Evolutionary conservation across 345 rosid species (phyloP).

Genomic region (Pistacia atlantica): DNA sequence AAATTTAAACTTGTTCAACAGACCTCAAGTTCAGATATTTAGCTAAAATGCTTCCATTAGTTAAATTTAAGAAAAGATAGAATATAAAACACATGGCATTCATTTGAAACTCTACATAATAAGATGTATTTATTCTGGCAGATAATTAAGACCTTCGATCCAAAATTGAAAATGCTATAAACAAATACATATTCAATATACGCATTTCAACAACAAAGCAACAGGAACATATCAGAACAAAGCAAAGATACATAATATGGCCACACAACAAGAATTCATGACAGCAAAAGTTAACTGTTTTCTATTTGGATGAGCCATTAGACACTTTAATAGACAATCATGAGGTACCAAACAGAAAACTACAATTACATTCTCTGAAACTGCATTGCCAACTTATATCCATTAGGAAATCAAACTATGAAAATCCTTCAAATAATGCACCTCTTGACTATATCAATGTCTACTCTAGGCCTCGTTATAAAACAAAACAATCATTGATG

Average conservation of each 20-base stretch:
- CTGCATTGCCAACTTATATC: not conserved
- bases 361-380: not conserved
- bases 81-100: not conserved
- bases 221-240: not conserved
- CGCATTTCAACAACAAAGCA: not conserved
- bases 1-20: not conserved
- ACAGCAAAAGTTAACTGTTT: not conserved
- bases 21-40: not conserved
- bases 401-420: not conserved
- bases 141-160: not conserved
- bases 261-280: not conserved
- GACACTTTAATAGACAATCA: conserved; percentile 7
- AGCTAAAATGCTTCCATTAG: no score
- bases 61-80: not conserved
- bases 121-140: not conserved
- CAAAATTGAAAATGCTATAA: not conserved
- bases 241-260: conserved; percentile 2
- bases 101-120: not conserved
- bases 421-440: not conserved
- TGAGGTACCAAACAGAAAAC: not conserved
- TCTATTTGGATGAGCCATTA: conserved; percentile 9
- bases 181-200: not conserved
- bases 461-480: not conserved
- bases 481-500: not conserved
- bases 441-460: not conserved